These are phyloP conservation scores for Apostasia shenzhenica DNA, from an alignment of 106 monocot genomes.

Conservation along the genomic window DNA sequence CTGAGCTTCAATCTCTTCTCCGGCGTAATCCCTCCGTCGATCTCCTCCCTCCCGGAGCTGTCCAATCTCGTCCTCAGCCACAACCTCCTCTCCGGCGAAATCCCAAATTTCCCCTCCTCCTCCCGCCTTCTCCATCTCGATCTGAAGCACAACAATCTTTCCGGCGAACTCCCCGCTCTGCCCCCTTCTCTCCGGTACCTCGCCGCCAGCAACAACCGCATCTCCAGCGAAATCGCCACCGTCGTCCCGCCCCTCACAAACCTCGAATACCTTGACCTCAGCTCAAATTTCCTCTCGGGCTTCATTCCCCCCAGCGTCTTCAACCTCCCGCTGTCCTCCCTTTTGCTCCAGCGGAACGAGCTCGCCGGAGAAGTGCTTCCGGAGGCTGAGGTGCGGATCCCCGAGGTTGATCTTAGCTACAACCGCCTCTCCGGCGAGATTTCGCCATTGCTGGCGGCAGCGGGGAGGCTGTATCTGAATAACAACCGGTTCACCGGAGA, in stretches of 20 bases:
- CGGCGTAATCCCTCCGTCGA: slow-evolving; percentile 30
- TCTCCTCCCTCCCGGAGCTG: slow-evolving; percentile 19
- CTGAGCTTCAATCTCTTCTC: slow-evolving; percentile 65
- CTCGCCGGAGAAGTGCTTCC: slow-evolving; percentile 33
- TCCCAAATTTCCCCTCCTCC: slow-evolving; percentile 35
- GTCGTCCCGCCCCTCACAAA: slow-evolving; percentile 29
- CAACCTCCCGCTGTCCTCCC: slow-evolving; percentile 20
- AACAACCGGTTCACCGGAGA: slow-evolving; percentile 65
- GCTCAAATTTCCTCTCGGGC: slow-evolving; percentile 47
- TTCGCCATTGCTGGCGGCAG: slow-evolving; percentile 43
- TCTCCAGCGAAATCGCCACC: slow-evolving; percentile 32
- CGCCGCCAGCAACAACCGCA: slow-evolving; percentile 32
- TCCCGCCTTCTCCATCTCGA: slow-evolving; percentile 41
- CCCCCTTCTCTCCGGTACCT: slow-evolving; percentile 49
- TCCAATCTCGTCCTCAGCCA: slow-evolving; percentile 55
- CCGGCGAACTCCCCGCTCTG: slow-evolving; percentile 42
- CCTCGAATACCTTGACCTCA: slow-evolving; percentile 51
- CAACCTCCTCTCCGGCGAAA: slow-evolving; percentile 42
- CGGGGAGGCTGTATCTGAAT: slow-evolving; percentile 51
- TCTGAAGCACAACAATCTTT: slow-evolving; percentile 52
- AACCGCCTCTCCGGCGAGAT: slow-evolving; percentile 45
- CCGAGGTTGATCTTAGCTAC: slow-evolving; percentile 61
- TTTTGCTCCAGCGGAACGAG: slow-evolving; percentile 52
- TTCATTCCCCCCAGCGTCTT: slow-evolving; percentile 38
- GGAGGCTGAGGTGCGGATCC: slow-evolving; percentile 27